phyloP scores from a whole-genome alignment of 1,284 basidiomycete genomes.

The Porodaedalea pini region DNA sequence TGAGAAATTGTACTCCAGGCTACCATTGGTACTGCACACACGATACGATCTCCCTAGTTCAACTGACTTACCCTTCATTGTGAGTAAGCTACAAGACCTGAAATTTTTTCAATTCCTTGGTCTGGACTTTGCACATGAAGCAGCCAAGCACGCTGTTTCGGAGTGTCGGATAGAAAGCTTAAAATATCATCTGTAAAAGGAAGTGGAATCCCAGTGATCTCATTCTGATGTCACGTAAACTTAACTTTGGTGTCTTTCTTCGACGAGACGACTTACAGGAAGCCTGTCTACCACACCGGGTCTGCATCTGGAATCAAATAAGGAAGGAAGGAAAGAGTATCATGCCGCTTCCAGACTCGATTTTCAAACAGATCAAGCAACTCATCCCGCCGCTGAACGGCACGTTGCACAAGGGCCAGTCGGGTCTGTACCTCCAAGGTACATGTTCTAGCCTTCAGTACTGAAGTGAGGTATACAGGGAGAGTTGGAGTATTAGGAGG shows the following conservation, averaged over 20 bases:
- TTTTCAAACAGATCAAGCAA: slow-evolving; percentile 68
- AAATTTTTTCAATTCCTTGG: too few relatives aligned
- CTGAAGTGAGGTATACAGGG: slow-evolving; percentile 38
- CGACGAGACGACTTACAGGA: neutral
- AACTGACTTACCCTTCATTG: too few relatives aligned
- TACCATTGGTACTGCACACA: too few relatives aligned
- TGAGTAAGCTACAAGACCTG: too few relatives aligned
- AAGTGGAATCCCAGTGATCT: neutral
- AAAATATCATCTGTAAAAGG: neutral
- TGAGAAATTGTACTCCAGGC: too few relatives aligned
- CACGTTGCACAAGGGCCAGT: slow-evolving; percentile 93
- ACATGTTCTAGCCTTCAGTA: neutral
- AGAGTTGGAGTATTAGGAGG: slow-evolving; percentile 93
- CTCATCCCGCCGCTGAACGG: slow-evolving; percentile 84
- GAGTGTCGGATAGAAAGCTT: too few relatives aligned
- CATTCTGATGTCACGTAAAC: neutral
- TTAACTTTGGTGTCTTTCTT: neutral
- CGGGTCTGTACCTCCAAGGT: slow-evolving; percentile 48
- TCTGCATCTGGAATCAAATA: too few relatives aligned
- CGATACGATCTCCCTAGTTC: too few relatives aligned
- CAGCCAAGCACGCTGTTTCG: too few relatives aligned
- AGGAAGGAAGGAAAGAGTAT: neutral
- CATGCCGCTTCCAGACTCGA: slow-evolving; percentile 57
- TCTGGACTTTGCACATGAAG: too few relatives aligned
- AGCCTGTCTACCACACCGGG: too few relatives aligned